Evolutionary conservation across 345 rosid genomes (phyloP).

Genomic region (Brassica rapa): DNA sequence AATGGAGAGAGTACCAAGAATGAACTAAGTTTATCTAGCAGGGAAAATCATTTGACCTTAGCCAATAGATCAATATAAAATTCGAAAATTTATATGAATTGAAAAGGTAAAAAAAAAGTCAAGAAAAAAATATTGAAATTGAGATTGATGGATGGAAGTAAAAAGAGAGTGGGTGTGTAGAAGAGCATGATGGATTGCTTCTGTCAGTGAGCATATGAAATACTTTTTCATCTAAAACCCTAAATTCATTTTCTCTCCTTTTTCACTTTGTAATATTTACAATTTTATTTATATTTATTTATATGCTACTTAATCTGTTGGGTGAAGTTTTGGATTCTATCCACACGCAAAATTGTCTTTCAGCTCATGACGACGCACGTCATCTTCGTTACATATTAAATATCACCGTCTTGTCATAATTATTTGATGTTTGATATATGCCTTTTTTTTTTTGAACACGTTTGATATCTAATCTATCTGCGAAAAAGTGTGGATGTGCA

Average conservation of each 20-base stretch:
- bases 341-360: slow-evolving; percentile 38
- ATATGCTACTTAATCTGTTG: slow-evolving; percentile 16
- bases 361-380: slow-evolving; percentile 37
- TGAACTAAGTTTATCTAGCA: not conserved
- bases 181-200: slow-evolving; percentile 43
- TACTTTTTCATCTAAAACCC: slow-evolving; percentile 26
- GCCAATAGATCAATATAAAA: not conserved
- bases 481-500: not conserved
- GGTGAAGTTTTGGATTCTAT: slow-evolving; percentile 19
- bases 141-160: slow-evolving; percentile 39
- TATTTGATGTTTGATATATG: slow-evolving; percentile 26
- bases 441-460: not conserved
- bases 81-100: not conserved
- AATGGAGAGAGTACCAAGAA: not conserved
- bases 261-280: not conserved
- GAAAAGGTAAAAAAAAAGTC: not conserved
- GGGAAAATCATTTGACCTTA: not conserved
- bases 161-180: slow-evolving; percentile 30
- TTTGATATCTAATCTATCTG: not conserved
- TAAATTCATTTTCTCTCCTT: slow-evolving; percentile 14
- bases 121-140: slow-evolving; percentile 8
- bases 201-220: slow-evolving; percentile 44
- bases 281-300: not conserved
- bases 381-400: slow-evolving; percentile 29
- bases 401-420: slow-evolving; percentile 41